A percentile compares a stretch with the other conserved stretches of the same genome.
These are phyloP conservation scores for Rhodosporidiobolus odoratus DNA, from an alignment of 768 basidiomycete genomes.

Conservation along the genomic window DNA sequence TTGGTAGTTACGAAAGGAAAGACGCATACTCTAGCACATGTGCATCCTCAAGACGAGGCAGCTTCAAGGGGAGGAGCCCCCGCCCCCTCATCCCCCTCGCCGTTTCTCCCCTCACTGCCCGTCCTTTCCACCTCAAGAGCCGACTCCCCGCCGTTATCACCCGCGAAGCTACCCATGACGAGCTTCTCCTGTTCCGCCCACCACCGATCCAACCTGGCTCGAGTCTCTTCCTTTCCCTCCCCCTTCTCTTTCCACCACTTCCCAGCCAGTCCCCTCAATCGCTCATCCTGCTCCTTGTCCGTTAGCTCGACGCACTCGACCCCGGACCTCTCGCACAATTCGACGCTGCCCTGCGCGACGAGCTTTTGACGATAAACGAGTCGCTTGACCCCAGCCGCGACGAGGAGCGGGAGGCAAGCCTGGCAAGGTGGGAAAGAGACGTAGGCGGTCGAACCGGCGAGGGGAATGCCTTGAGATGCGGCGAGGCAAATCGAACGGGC, in stretches of 20 bases:
- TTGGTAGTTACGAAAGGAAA: too few relatives aligned
- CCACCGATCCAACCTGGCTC: constrained; percentile 16
- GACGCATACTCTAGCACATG: too few relatives aligned
- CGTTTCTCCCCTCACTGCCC: too few relatives aligned
- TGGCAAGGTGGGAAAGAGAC: constrained; percentile 33
- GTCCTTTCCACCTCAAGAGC: background rate
- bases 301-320: constrained; percentile 25
- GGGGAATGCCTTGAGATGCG: constrained; percentile 3
- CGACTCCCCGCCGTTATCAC: background rate
- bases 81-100: too few relatives aligned
- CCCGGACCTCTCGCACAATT: constrained; percentile 10
- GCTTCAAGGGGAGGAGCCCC: too few relatives aligned
- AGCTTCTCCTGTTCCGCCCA: constrained; percentile 2
- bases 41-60: too few relatives aligned
- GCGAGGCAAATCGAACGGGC: constrained; percentile 31
- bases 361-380: constrained; percentile 25
- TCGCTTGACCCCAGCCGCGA: constrained; percentile 11
- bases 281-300: constrained; percentile 24
- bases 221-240: constrained; percentile 20
- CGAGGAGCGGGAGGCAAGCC: constrained; percentile 27
- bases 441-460: constrained; percentile 24
- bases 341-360: background rate
- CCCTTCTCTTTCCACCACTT: constrained; percentile 18
- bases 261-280: constrained; percentile 14
- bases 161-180: background rate